These are phyloP conservation scores for Orbilia oligospora DNA, from an alignment of 2,329 filamentous ascomycete species.

Conservation along the genomic window DNA sequence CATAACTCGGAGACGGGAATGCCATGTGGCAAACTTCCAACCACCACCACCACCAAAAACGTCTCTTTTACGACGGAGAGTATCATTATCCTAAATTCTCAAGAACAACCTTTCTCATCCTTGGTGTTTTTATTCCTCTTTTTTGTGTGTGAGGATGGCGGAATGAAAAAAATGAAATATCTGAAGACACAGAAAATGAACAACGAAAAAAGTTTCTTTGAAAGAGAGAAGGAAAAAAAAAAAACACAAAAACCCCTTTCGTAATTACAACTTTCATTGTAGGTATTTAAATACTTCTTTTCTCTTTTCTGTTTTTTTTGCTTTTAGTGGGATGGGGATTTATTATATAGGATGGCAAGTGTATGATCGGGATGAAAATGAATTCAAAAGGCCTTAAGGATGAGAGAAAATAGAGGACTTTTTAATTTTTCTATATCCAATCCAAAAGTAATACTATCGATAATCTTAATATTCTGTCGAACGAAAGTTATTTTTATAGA, in stretches of 20 bases:
- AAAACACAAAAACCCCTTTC: too few relatives aligned
- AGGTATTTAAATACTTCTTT: constrained; percentile 23
- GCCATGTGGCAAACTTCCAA: not conserved
- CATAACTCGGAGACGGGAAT: constrained; percentile 3
- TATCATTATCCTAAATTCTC: not conserved
- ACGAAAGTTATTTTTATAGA: too few relatives aligned
- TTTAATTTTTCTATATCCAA: not conserved
- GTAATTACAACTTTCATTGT: constrained; percentile 25
- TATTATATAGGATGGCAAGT: not conserved
- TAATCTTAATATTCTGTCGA: not conserved
- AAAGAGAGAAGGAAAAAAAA: not conserved
- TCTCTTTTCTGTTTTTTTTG: not conserved
- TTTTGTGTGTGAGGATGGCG: not conserved
- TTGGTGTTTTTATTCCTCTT: not conserved
- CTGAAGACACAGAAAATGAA: constrained; percentile 6
- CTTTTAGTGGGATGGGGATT: not conserved
- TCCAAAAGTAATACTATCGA: not conserved
- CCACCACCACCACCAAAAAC: too few relatives aligned
- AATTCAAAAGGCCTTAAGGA: not conserved
- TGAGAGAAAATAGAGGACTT: not conserved
- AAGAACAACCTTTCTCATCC: not conserved
- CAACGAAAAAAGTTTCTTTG: not conserved
- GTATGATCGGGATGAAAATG: not conserved
- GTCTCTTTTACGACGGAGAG: not conserved
- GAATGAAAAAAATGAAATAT: constrained; percentile 13